phyloP scores from a whole-genome alignment of 2,329 filamentous ascomycete genomes.

The Cadophora luteo-olivacea region DNA sequence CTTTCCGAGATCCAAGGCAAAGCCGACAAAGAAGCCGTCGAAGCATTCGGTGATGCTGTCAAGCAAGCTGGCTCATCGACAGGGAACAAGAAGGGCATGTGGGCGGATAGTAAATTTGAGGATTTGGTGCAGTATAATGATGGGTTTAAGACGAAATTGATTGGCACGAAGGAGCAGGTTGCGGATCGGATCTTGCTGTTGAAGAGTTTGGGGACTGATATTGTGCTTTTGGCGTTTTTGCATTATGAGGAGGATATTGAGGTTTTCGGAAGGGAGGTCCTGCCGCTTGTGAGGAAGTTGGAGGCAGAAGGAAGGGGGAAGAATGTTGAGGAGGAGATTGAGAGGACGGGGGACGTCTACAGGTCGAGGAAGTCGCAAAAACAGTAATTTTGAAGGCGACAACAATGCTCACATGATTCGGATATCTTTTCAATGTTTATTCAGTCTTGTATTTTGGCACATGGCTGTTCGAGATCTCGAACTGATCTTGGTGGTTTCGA shows the following conservation, averaged over 20 bases:
- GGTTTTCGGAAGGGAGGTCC: slow-evolving; percentile 53
- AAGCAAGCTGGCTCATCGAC: slow-evolving; percentile 57
- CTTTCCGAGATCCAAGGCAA: slow-evolving; percentile 60
- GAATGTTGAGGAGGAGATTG: slow-evolving; percentile 54
- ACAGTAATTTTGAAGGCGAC: background rate
- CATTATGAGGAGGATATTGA: slow-evolving; percentile 61
- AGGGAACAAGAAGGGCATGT: slow-evolving; percentile 57
- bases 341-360: slow-evolving; percentile 55
- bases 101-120: slow-evolving; percentile 57
- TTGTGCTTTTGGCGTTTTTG: slow-evolving; percentile 55
- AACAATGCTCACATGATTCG: too few relatives aligned
- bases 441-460: too few relatives aligned
- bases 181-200: slow-evolving; percentile 56
- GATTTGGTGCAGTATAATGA: slow-evolving; percentile 62
- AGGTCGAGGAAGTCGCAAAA: slow-evolving; percentile 30
- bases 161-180: slow-evolving; percentile 58
- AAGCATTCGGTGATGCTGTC: slow-evolving; percentile 56
- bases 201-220: slow-evolving; percentile 52
- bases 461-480: too few relatives aligned
- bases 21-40: slow-evolving; percentile 56
- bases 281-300: slow-evolving; percentile 54
- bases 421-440: too few relatives aligned
- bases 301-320: slow-evolving; percentile 56
- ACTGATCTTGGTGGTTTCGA: too few relatives aligned
- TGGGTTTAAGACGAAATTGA: slow-evolving; percentile 61